These are phyloP conservation scores for Sugiyamaella japonica DNA, from an alignment of 1,139 yeast genomes.

Conservation along the genomic window DNA sequence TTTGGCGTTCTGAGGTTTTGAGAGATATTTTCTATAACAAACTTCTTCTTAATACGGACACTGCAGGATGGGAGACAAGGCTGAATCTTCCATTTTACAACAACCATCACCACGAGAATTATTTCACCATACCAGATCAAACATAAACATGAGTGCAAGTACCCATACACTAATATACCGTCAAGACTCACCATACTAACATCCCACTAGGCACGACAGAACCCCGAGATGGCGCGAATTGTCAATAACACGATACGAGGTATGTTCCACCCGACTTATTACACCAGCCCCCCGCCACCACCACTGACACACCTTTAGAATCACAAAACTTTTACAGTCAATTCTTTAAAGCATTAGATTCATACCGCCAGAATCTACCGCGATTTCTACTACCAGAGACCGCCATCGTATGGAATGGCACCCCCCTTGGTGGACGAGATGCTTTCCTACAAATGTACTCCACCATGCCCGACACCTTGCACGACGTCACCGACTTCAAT, in stretches of 20 bases:
- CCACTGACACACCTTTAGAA: background rate
- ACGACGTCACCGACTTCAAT: slow-evolving; percentile 38
- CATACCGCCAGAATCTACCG: slow-evolving; percentile 32
- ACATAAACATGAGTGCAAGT: slow-evolving; percentile 5
- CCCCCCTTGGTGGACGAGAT: slow-evolving; percentile 42
- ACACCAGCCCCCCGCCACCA: background rate
- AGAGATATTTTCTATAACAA: too few relatives aligned
- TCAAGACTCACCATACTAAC: background rate
- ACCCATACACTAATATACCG: too few relatives aligned
- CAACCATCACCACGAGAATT: too few relatives aligned
- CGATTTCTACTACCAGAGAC: slow-evolving; percentile 34
- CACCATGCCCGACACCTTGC: slow-evolving; percentile 37
- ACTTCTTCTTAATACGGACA: too few relatives aligned
- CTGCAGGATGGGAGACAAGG: too few relatives aligned
- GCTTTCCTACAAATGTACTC: slow-evolving; percentile 37
- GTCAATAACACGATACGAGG: slow-evolving; percentile 17
- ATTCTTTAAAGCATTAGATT: slow-evolving; percentile 36
- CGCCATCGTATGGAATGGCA: slow-evolving; percentile 44
- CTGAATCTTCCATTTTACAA: too few relatives aligned
- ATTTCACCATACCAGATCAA: background rate
- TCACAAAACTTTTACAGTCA: slow-evolving; percentile 29
- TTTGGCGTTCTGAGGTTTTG: too few relatives aligned
- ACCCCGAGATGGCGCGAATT: slow-evolving; percentile 9
- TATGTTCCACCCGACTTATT: slow-evolving; percentile 2
- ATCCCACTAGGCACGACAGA: background rate